phyloP scores from a whole-genome alignment of 345 rosid genomes.

The Populus alba region DNA sequence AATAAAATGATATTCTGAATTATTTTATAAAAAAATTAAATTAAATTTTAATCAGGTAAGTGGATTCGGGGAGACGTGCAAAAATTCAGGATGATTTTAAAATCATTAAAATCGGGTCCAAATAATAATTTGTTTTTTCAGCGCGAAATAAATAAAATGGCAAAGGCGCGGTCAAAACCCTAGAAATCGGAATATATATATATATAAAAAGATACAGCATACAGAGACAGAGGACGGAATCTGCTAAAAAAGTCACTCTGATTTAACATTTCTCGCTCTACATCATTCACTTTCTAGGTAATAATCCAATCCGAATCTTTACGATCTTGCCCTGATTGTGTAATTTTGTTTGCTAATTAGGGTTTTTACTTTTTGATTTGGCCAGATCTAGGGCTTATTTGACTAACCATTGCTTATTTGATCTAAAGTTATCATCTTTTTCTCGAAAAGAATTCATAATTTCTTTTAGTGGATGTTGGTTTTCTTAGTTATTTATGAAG shows the following conservation, averaged over 20 bases:
- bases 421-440: neutral
- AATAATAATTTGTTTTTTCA: neutral
- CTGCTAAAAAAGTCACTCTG: neutral
- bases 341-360: neutral
- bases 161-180: conserved; percentile 14
- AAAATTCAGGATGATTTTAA: neutral
- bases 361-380: neutral
- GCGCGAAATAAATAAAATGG: neutral
- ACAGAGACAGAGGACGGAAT: neutral
- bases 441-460: neutral
- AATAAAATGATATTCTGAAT: too few relatives aligned
- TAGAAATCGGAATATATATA: neutral
- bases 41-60: too few relatives aligned
- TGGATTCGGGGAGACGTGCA: neutral
- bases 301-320: neutral
- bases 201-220: neutral
- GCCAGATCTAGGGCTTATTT: neutral
- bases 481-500: neutral
- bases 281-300: neutral
- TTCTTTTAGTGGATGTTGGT: neutral
- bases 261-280: neutral
- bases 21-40: too few relatives aligned
- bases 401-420: neutral
- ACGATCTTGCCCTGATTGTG: neutral
- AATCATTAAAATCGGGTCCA: neutral